Conservation (phyloP, 2,329 filamentous ascomycete genomes). For the Alternaria triticina region DNA sequence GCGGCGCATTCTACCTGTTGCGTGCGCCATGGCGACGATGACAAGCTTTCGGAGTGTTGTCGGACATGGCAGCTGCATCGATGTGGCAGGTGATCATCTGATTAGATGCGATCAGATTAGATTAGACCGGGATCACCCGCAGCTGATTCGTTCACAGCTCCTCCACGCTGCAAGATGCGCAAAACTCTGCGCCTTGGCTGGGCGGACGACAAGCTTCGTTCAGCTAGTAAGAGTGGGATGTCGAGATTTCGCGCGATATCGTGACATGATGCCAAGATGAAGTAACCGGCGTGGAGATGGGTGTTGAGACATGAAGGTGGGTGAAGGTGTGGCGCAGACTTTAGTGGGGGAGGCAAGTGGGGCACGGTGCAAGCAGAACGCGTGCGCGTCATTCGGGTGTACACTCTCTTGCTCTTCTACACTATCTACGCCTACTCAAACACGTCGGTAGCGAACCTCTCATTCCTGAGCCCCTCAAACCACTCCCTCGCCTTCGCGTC, state of each 20-base stretch:
- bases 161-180: neutral
- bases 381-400: neutral
- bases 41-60: neutral
- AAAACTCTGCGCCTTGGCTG: slow-evolving; percentile 1
- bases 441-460: slow-evolving; percentile 37
- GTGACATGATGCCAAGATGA: neutral
- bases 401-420: neutral
- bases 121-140: neutral
- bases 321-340: neutral
- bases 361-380: neutral
- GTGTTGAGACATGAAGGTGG: neutral
- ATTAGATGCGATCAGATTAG: slow-evolving; percentile 6
- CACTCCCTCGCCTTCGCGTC: slow-evolving; percentile 53
- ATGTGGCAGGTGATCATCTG: neutral
- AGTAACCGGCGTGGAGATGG: neutral
- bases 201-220: neutral
- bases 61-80: neutral
- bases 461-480: slow-evolving; percentile 54
- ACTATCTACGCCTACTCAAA: slow-evolving; percentile 1
- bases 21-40: neutral
- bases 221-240: neutral
- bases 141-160: neutral
- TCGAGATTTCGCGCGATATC: neutral
- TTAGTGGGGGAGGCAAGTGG: neutral
- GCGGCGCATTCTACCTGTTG: neutral